Evolutionary conservation across 352 stramenopile genomes (phyloP), one percentile per base, ranked within the genome.

Genomic region (Saprolegnia diclina): DNA sequence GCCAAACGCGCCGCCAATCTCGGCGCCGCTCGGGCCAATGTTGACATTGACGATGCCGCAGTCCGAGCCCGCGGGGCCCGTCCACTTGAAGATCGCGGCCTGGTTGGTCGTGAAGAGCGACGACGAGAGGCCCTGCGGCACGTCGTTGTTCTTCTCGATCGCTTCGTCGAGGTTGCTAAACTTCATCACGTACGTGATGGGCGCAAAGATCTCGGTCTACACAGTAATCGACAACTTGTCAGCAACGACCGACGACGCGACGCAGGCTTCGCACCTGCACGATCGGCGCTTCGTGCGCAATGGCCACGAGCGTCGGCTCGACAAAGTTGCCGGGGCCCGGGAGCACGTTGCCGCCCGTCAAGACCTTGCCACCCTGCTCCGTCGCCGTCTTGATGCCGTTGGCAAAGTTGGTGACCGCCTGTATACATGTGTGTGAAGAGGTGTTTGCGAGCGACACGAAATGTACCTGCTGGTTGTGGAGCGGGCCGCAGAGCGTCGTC

Each of bases 41-140:
- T 97, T 97, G 64, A 97, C 77, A 76, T 97, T 97, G 52, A 97
- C 90, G 56, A 97, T 97, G 56, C 91, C 91, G 66, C 85, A 96
- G 76, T 97, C 92, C 61, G 89, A 96, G 65, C 91, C 91, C 32
- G 83, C 69, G 13, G 90, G 85, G 13, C 91, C 90, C 0, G 90
- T 93, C 90, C 90, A 97, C 77, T 96, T 91, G 73, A 97, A 97
- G 59, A 97, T 89, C n/a, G 91, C 87, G 29, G 83, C 78, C 73
- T 97, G 87, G 72, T 95, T 93, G 71, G 88, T 92, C 48, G 90
- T 97, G 73, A 97, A 97, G 32, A 97, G 66, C 29, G 91, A 92
- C 46, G 85, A 94, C 26, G 85, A 96, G n/a, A 97, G 70, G 19
- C 91, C 91, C 77, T 97, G 91, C 2, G 86, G 84, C n/a, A 97